Base-by-base conservation (phyloP, 805 yeast genomes). In the Metschnikowia amazonensis region DNA sequence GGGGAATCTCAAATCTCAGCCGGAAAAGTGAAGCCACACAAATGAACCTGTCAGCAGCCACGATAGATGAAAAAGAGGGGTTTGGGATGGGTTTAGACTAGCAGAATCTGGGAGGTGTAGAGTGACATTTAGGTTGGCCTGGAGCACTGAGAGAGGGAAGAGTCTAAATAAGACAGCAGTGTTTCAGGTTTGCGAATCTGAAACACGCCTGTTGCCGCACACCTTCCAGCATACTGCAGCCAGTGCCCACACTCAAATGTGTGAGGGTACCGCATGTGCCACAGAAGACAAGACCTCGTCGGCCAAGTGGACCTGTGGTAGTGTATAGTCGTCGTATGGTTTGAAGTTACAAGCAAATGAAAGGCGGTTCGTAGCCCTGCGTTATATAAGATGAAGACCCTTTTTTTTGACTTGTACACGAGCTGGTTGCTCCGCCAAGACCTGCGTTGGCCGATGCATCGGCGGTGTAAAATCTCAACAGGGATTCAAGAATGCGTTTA, bases 171-270 rank as follows among this genome's bases (percentile, higher is more conserved):
- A 41, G 47, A 31, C 33, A 27, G 36, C 49, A 35, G 30, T 32
- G 56, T 51, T 51, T 51, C 53, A 51, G 51, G 29, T 47, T 24
- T 14, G 37, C 35, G 31, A 32, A 47, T 34, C 49, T 51, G 55
- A 51, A 51, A 51, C 55, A 50, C 45, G 40, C 38, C 45, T 45
- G 43, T 41, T 36, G 36, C 47, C 27, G 46, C 45, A 47, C 50
- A 37, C 17, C 36, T 49, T 31, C 27, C 39, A 27, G 45, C 34
- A 40, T 37, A 45, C 47, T 46, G 44, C 47, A 36, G 31, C 27
- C 25, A 29, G 42, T 43, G 38, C 46, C 36, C 42, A 14, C 44
- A 10, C 30, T 20, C 18, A 23, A 43, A 24, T 43, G 50, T 47
- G 50, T 41, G 50, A 47, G 42, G 43, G 43, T 28, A 17, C 20